phyloP scores from a whole-genome alignment of 1,139 yeast species.

The Ashbya aceris region DNA sequence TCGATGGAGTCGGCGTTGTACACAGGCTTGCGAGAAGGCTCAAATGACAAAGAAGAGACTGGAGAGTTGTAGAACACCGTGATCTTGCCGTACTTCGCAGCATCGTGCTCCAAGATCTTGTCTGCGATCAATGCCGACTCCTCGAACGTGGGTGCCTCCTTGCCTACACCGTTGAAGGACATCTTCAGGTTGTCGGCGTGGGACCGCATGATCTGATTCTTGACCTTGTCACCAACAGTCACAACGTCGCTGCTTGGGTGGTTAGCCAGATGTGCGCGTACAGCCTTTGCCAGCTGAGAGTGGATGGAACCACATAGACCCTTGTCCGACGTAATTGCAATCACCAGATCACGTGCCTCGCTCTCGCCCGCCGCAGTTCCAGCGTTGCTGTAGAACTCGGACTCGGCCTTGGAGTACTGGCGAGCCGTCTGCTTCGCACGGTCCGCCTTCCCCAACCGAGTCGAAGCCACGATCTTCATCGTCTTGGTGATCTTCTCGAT shows the following conservation, averaged over 20 bases:
- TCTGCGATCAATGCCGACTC: slow-evolving; percentile 89
- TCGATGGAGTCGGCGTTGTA: slow-evolving; percentile 67
- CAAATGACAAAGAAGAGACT: slow-evolving; percentile 80
- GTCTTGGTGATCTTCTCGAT: slow-evolving; percentile 99
- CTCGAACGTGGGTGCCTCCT: slow-evolving; percentile 87
- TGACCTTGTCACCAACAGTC: slow-evolving; percentile 89
- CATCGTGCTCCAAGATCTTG: slow-evolving; percentile 54
- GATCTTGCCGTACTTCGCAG: slow-evolving; percentile 54
- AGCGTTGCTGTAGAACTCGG: slow-evolving; percentile 70
- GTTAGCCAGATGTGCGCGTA: slow-evolving; percentile 56
- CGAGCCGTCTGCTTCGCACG: slow-evolving; percentile 88
- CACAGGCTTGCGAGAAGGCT: slow-evolving; percentile 64
- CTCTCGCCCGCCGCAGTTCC: slow-evolving; percentile 53
- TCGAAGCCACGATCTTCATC: slow-evolving; percentile 98
- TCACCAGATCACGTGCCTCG: slow-evolving; percentile 55
- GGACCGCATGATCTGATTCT: slow-evolving; percentile 80
- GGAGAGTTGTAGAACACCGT: slow-evolving; percentile 85
- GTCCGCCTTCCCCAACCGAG: slow-evolving; percentile 93
- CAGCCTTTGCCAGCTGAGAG: slow-evolving; percentile 83
- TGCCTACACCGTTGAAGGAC: slow-evolving; percentile 85
- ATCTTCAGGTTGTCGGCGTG: slow-evolving; percentile 60
- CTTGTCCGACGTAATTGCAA: slow-evolving; percentile 92
- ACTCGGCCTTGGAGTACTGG: slow-evolving; percentile 72
- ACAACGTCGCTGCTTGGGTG: slow-evolving; percentile 70
- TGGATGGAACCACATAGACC: slow-evolving; percentile 98